These are phyloP conservation scores for Solanum piurae DNA, from an alignment of 257 asterid species.

Conservation along the genomic window DNA sequence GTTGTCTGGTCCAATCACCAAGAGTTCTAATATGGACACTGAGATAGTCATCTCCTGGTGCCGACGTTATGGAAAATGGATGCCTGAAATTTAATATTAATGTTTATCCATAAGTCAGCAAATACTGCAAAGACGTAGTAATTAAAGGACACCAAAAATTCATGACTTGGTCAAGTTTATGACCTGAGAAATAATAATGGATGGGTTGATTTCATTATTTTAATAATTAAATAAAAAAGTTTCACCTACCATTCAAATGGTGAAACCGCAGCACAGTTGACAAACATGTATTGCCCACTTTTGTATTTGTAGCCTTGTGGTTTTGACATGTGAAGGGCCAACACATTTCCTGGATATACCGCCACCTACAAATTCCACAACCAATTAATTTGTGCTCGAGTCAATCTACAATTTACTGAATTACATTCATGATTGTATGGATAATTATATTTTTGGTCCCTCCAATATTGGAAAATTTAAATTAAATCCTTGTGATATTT, in stretches of 20 bases:
- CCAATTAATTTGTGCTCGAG: neutral
- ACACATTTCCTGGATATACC: conserved; percentile 72
- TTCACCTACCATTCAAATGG: conserved; percentile 79
- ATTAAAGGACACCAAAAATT: neutral
- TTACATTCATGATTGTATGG: neutral
- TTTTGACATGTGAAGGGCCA: conserved; percentile 80
- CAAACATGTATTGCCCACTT: conserved; percentile 84
- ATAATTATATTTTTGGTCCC: neutral
- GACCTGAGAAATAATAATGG: neutral
- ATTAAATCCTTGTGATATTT: neutral
- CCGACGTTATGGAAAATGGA: conserved; percentile 82
- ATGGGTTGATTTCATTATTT: neutral
- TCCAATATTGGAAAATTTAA: neutral
- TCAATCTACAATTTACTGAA: no score
- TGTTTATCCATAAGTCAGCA: neutral
- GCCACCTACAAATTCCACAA: conserved; percentile 47
- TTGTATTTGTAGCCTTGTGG: conserved; percentile 80
- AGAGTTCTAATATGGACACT: conserved; percentile 76
- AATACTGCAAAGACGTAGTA: neutral
- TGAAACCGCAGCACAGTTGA: conserved; percentile 86
- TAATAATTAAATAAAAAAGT: neutral
- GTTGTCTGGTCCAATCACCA: conserved; percentile 90
- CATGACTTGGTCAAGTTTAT: neutral
- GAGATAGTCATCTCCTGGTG: conserved; percentile 70
- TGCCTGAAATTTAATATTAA: conserved; percentile 42